These are phyloP conservation scores for Fistulina hepatica DNA, from an alignment of 1,284 basidiomycete genomes.

Conservation along the genomic window DNA sequence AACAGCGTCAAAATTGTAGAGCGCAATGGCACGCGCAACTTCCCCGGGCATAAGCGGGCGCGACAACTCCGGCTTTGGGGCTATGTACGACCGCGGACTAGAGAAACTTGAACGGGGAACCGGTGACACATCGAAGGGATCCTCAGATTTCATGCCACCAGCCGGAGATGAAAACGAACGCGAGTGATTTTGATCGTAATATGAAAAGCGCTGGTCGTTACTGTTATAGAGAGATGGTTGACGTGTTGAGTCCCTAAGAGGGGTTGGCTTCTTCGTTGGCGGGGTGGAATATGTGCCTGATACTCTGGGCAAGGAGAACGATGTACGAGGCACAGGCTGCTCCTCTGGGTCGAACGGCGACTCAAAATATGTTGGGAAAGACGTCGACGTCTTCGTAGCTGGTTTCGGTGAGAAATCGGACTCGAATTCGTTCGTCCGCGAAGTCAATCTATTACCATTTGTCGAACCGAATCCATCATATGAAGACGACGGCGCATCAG, in stretches of 20 bases:
- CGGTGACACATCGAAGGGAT: slow-evolving; percentile 15
- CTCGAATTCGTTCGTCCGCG: too few relatives aligned
- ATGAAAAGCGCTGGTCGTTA: too few relatives aligned
- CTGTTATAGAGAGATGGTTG: too few relatives aligned
- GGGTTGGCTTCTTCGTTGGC: slow-evolving; percentile 13
- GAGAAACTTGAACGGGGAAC: slow-evolving; percentile 7
- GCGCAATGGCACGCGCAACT: slow-evolving; percentile 65
- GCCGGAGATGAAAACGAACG: slow-evolving; percentile 7
- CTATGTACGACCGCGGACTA: slow-evolving; percentile 24
- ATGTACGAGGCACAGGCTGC: too few relatives aligned
- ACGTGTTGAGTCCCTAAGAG: slow-evolving; percentile 9
- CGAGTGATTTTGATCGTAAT: too few relatives aligned
- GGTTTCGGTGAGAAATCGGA: slow-evolving; percentile 10
- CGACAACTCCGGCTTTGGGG: slow-evolving; percentile 39
- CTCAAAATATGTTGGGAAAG: slow-evolving; percentile 33
- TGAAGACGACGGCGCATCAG: too few relatives aligned
- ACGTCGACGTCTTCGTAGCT: slow-evolving; percentile 16
- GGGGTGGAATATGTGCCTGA: too few relatives aligned
- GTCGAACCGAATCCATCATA: too few relatives aligned
- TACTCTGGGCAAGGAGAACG: too few relatives aligned
- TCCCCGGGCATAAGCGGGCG: slow-evolving; percentile 39
- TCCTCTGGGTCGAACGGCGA: slow-evolving; percentile 27
- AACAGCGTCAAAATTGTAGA: slow-evolving; percentile 68
- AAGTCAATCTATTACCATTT: too few relatives aligned
- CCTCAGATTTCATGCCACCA: slow-evolving; percentile 4